Conservation (phyloP, 1,139 yeast species). For the Ashbya aceris region DNA sequence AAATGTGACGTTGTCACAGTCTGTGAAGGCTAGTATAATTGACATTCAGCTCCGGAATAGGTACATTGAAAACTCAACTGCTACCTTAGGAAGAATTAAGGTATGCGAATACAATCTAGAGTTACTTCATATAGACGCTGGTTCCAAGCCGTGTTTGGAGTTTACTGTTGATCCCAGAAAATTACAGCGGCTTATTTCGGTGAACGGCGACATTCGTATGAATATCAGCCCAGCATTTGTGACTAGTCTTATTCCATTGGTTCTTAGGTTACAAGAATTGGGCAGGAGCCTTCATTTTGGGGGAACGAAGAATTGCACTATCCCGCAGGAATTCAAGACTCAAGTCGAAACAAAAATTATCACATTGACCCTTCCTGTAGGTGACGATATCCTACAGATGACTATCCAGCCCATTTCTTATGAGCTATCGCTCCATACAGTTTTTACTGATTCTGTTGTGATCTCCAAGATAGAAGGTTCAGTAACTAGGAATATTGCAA, state of each 20-base stretch:
- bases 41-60: conserved; percentile 9
- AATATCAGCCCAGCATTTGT: too few relatives aligned
- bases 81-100: background rate
- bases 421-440: background rate
- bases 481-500: background rate
- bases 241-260: too few relatives aligned
- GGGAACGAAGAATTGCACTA: too few relatives aligned
- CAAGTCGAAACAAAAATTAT: background rate
- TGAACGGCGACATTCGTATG: too few relatives aligned
- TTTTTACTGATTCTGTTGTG: background rate
- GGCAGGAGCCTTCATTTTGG: too few relatives aligned
- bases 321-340: background rate
- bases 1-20: conserved; percentile 8
- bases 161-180: background rate
- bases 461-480: background rate
- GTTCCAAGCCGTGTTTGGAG: background rate
- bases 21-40: conserved; percentile 7
- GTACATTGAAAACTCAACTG: background rate
- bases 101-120: conserved; percentile 1
- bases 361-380: background rate
- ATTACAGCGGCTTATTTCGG: too few relatives aligned
- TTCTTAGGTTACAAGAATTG: too few relatives aligned
- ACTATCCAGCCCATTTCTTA: background rate
- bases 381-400: background rate
- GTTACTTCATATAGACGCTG: background rate